phyloP scores from a whole-genome alignment of 1,284 basidiomycete genomes.

The Apiotrichum laibachii region DNA sequence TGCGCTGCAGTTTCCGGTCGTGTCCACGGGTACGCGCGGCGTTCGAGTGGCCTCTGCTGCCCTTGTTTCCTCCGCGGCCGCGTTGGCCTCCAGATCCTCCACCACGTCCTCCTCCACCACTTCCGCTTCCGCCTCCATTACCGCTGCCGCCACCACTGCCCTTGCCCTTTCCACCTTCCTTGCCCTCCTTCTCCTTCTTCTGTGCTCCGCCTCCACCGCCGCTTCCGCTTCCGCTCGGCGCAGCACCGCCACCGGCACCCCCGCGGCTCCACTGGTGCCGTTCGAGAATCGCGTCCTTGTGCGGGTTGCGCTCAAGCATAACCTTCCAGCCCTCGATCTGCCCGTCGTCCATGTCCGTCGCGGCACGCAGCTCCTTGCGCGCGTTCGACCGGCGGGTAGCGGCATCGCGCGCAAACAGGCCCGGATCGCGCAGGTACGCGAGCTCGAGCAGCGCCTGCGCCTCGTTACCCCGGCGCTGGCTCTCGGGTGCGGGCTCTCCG shows the following conservation, averaged over 20 bases:
- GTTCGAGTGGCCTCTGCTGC: constrained; percentile 49
- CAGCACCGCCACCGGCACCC: too few relatives aligned
- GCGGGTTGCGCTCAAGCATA: constrained; percentile 72
- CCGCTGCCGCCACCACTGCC: constrained; percentile 2
- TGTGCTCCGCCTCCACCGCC: constrained; percentile 1
- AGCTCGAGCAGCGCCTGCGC: constrained; percentile 66
- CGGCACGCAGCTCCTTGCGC: constrained; percentile 62
- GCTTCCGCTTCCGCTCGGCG: not conserved
- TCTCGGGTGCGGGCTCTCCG: not conserved
- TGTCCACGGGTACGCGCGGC: constrained; percentile 49
- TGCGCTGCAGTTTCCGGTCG: constrained; percentile 50
- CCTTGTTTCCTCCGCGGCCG: constrained; percentile 41
- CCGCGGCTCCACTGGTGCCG: constrained; percentile 30
- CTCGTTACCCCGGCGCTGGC: not conserved
- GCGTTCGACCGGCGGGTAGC: constrained; percentile 66
- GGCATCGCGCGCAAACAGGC: constrained; percentile 71
- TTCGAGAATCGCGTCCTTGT: constrained; percentile 49
- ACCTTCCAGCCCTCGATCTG: constrained; percentile 85
- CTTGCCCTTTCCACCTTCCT: not conserved
- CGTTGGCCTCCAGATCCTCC: constrained; percentile 31
- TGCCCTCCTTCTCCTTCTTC: constrained; percentile 3
- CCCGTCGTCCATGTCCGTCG: constrained; percentile 66
- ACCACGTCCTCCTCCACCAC: constrained; percentile 23
- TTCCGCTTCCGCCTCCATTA: constrained; percentile 15
- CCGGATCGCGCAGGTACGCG: constrained; percentile 69